phyloP scores from a whole-genome alignment of 1,139 yeast genomes.

The Pneumocystis carinii region DNA sequence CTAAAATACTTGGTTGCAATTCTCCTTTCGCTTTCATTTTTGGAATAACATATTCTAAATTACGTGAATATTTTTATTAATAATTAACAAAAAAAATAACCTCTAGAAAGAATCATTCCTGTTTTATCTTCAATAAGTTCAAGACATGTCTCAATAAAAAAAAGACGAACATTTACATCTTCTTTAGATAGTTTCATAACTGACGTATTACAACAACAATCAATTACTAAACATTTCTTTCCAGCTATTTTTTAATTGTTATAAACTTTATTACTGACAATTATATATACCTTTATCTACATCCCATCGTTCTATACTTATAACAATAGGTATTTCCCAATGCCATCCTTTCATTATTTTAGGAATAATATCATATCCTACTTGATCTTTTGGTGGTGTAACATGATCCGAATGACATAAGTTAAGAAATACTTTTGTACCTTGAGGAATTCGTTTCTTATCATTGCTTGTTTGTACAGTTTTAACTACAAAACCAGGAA shows the following conservation, averaged over 20 bases:
- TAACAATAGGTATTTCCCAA: conserved; percentile 8
- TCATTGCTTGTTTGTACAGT: conserved; percentile 5
- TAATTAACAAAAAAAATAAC: conserved; percentile 1
- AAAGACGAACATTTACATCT: conserved; percentile 5
- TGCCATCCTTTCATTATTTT: conserved; percentile 3
- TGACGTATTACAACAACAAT: conserved; percentile 10
- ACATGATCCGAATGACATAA: conserved; percentile 11
- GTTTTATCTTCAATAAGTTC: conserved; percentile 9
- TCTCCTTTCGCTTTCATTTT: conserved; percentile 12
- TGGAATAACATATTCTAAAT: conserved; percentile 12
- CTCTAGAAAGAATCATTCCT: conserved; percentile 9
- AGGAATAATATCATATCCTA: background rate
- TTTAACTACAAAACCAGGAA: conserved; percentile 13
- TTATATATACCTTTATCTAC: conserved; percentile 7
- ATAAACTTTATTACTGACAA: background rate
- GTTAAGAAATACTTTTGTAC: conserved; percentile 14
- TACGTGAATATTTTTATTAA: background rate
- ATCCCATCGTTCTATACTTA: conserved; percentile 6
- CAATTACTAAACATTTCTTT: conserved; percentile 6
- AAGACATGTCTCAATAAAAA: conserved; percentile 11
- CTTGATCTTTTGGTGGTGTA: conserved; percentile 8
- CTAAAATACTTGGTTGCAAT: background rate
- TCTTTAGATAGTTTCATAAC: conserved; percentile 5
- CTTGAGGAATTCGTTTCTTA: conserved; percentile 6
- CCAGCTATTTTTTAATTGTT: conserved; percentile 7